phyloP scores from a whole-genome alignment of 345 rosid species.

The Murraya koenigii region DNA sequence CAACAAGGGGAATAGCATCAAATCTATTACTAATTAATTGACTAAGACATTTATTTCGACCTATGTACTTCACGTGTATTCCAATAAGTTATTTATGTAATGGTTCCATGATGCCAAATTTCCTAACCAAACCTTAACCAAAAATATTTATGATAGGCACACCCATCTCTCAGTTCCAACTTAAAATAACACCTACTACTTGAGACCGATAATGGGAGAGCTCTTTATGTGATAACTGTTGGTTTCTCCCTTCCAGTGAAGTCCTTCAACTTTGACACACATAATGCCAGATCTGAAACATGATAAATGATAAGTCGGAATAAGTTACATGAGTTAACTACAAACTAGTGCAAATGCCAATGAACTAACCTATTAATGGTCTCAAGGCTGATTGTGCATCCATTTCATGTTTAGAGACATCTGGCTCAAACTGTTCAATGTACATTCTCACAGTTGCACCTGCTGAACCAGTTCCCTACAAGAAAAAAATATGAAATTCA shows the following conservation, averaged over 20 bases:
- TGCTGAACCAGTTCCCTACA: conserved; percentile 92
- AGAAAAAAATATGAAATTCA: background rate
- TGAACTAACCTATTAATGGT: conserved; percentile 71
- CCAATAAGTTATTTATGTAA: conserved; percentile 27
- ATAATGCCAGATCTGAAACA: conserved; percentile 75
- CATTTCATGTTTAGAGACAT: conserved; percentile 77
- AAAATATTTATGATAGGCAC: conserved; percentile 9
- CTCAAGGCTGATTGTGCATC: conserved; percentile 87
- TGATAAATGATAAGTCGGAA: conserved; percentile 10
- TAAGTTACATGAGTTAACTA: conserved; percentile 2
- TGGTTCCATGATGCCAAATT: conserved; percentile 13
- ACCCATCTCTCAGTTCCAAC: conserved; percentile 20
- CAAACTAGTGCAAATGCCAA: conserved; percentile 6
- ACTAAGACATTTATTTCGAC: conserved; percentile 15
- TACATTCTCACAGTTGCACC: conserved; percentile 89
- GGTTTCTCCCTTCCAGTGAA: conserved; percentile 94
- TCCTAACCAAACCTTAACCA: conserved; percentile 40
- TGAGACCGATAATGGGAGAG: background rate
- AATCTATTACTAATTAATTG: background rate
- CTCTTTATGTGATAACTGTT: conserved; percentile 77
- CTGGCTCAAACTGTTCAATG: conserved; percentile 78
- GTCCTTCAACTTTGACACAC: conserved; percentile 82
- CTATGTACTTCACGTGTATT: conserved; percentile 9
- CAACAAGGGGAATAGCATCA: background rate
- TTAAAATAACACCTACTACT: conserved; percentile 13